Evolutionary conservation across 352 stramenopile species (phyloP), one percentile per base, ranked within the genome.

Genomic region (Peronospora destructor): DNA sequence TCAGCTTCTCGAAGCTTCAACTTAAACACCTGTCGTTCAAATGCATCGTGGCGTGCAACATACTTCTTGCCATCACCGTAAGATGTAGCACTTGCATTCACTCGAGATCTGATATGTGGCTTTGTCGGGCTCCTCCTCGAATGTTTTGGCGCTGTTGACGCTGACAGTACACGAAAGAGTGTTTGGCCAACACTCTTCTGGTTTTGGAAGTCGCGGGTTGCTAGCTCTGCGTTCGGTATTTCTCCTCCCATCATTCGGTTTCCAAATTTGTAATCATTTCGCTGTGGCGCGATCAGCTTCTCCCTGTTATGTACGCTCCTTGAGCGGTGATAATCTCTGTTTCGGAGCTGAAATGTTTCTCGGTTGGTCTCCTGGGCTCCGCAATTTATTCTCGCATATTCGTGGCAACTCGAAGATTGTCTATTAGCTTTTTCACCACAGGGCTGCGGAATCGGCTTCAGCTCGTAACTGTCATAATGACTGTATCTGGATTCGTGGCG

Each of bases 1-100:
- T 59, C 44, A 34, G 49, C 49, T 52, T 64, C 49, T 21, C 51
- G 56, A 6, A 59, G n/a, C 17, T 59, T 64, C 6, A 64, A 30
- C 33, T 59, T 64, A 38, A 59, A 59, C n/a, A 64, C 56, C 40
- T 28, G 14, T 28, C 49, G 49, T 16, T 43, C 26, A 55, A 64
- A 64, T 6, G 9, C 6, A 26, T 50, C 25, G 23, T 39, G 11
- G 10, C 45, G 25, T 8, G 13, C 12, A 0, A 29, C 34, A 39
- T 34, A 11, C 11, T 28, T 37, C 10, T 50, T 56, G 10, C 3
- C 2, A 21, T 44, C 42, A 23, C 16, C 0, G 14, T 5, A 14
- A 6, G 26, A 16, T 2, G 13, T 9, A 36, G 28, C 13, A 45
- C n/a, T 36, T 17, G 23, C 6, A 11, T 33, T 28, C 26, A 36